Percentiles rank a stretch among this genome's conserved stretches.
Conservation (phyloP, 2,329 filamentous ascomycete species). For the Xylaria arbuscula region DNA sequence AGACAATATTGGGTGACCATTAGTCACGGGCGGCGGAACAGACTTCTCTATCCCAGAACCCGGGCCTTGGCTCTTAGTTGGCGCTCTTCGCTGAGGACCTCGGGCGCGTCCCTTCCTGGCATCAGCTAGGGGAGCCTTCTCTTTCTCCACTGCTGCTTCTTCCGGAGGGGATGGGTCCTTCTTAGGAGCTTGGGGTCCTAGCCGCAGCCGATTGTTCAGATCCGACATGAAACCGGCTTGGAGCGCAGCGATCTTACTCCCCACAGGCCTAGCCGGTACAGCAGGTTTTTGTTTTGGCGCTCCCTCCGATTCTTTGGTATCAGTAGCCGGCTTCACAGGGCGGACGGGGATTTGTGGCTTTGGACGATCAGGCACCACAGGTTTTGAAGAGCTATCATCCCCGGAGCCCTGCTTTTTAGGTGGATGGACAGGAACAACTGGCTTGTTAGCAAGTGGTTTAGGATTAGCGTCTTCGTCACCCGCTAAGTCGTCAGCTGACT, state of each 20-base stretch:
- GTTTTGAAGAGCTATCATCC: slow-evolving; percentile 53
- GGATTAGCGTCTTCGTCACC: slow-evolving; percentile 57
- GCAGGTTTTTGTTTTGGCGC: slow-evolving; percentile 80
- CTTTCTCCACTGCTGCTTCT: slow-evolving; percentile 66
- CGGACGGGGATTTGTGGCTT: slow-evolving; percentile 70
- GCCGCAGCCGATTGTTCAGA: slow-evolving; percentile 85
- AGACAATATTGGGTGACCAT: slow-evolving; percentile 54
- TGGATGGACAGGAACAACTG: slow-evolving; percentile 67
- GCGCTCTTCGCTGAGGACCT: slow-evolving; percentile 82
- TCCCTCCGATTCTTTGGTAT: slow-evolving; percentile 56
- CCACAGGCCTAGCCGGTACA: slow-evolving; percentile 80
- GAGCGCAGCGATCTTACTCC: slow-evolving; percentile 88
- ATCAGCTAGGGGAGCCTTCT: slow-evolving; percentile 85
- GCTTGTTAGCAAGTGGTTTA: slow-evolving; percentile 60
- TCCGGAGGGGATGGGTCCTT: slow-evolving; percentile 73
- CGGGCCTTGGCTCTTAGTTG: slow-evolving; percentile 62
- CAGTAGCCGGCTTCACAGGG: slow-evolving; percentile 55
- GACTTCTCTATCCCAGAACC: slow-evolving; percentile 44
- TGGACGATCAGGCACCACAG: slow-evolving; percentile 62
- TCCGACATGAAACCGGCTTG: slow-evolving; percentile 94
- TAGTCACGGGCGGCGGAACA: slow-evolving; percentile 47
- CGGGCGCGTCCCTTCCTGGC: slow-evolving; percentile 90
- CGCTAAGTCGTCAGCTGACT: slow-evolving; percentile 54
- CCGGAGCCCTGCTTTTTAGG: slow-evolving; percentile 55
- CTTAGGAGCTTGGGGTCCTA: slow-evolving; percentile 85